Evolutionary conservation across 257 asterid genomes (phyloP).

Genomic region (Solanum pinnatisectum): DNA sequence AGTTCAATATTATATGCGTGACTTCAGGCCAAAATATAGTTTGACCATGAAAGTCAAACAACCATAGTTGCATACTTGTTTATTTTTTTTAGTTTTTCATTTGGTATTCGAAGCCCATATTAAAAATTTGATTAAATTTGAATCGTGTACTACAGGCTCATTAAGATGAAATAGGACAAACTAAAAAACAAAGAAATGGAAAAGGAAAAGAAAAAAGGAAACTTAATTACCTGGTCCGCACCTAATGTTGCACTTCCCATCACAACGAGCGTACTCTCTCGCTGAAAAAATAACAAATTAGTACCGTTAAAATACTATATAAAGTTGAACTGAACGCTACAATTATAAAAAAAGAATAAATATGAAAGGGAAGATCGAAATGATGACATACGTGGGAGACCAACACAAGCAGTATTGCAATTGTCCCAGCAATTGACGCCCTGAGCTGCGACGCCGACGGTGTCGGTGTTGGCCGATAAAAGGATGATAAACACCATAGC

Average conservation of each 20-base stretch:
- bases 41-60: background rate
- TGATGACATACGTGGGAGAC: conserved; percentile 8
- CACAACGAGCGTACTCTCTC: conserved; percentile 23
- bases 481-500: conserved; percentile 15
- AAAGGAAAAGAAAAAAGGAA: too few relatives aligned
- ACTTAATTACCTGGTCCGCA: conserved; percentile 32
- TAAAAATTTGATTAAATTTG: too few relatives aligned
- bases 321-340: too few relatives aligned
- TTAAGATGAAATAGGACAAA: background rate
- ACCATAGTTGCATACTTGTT: background rate
- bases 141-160: too few relatives aligned
- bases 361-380: background rate
- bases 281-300: conserved; percentile 13
- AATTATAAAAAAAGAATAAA: background rate
- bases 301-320: background rate
- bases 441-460: conserved; percentile 21
- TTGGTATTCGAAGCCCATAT: rapidly evolving
- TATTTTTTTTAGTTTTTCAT: too few relatives aligned
- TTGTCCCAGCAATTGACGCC: conserved; percentile 31
- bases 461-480: conserved; percentile 20
- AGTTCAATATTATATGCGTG: too few relatives aligned
- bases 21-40: too few relatives aligned
- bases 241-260: conserved; percentile 30
- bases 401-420: conserved; percentile 39
- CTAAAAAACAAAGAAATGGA: background rate